Base-by-base conservation (phyloP, 192 early-diverging fungal species). In the Coemansia sp. region DNA sequence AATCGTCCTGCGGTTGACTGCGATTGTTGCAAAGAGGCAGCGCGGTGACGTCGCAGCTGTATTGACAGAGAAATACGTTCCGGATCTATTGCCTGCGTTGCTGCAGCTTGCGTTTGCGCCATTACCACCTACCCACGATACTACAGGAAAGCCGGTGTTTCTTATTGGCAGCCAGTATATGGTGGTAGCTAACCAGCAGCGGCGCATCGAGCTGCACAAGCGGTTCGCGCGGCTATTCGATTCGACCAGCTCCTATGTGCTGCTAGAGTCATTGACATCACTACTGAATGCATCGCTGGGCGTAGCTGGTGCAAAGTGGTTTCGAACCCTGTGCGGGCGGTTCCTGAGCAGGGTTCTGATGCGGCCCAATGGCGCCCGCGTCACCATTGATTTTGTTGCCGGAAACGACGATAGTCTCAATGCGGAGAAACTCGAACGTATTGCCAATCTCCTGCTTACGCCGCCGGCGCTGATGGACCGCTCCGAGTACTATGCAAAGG, bases 51-150 rank as follows among this genome's bases (percentile, higher is more conserved):
- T 91, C 4, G 81, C 83, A 6, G 76, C 82, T 1, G 79, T 88
- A 27, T 34, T 92, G 10, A 60, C 77, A 5, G 70, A 55, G 37
- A 85, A 84, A 50, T 79, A 88, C 62, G 61, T 88, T 6, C 68
- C 83, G 0, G 91, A 93, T 65, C 30, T 93, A 15, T 81, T 89
- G 42, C 86, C 89, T 2, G 82, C 79, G 0, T 72, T 91, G 19
- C 62, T 93, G 27, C 86, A 90, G 57, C 53, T 87, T 14, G 87
- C 87, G 0, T 93, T 88, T 67, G 82, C 81, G 37, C 91, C 91
- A 6, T 25, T 81, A 1, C 70, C 84, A 20, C 75, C 65, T 1
- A 6, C 0, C 0, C 38, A 27, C 15, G 20, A 30, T 15, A 7
- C 29, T 15, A 30, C 14, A 4, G 17, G 13, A 17, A 13, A 41